phyloP scores from a whole-genome alignment of 192 early-diverging fungal species.

The Funneliformis mosseae region DNA sequence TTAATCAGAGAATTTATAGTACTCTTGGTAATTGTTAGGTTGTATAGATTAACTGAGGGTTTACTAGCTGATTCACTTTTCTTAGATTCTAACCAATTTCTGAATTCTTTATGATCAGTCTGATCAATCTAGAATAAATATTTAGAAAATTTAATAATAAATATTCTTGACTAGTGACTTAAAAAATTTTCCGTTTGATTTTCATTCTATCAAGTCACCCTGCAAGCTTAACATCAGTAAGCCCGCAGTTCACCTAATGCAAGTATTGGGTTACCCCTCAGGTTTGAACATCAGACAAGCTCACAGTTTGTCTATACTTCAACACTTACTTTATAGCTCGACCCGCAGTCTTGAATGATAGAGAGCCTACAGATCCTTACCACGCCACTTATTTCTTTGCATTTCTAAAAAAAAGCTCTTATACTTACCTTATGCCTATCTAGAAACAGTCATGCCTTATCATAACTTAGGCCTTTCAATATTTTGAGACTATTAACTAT shows the following conservation, averaged over 20 bases:
- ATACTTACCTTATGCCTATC: no score
- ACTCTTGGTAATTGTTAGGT: background rate
- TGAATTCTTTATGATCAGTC: background rate
- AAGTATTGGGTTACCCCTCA: background rate
- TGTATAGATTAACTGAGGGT: background rate
- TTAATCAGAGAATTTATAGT: no score
- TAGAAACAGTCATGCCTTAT: no score
- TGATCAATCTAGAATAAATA: background rate
- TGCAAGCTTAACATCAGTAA: background rate
- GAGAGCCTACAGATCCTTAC: background rate
- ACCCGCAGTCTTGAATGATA: slow-evolving; percentile 17
- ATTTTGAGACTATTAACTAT: background rate
- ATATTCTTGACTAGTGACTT: background rate
- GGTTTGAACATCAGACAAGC: background rate
- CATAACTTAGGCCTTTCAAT: no score
- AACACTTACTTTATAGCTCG: slow-evolving; percentile 8
- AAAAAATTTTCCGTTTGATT: background rate
- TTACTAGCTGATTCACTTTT: background rate
- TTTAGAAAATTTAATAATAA: background rate
- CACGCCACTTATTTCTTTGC: slow-evolving; percentile 8
- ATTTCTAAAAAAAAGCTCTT: no score
- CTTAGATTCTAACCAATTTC: background rate
- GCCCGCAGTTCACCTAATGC: background rate
- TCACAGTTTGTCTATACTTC: background rate
- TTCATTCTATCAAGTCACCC: background rate